Base-by-base conservation (phyloP, 116 monocot species). In the Zostera marina region DNA sequence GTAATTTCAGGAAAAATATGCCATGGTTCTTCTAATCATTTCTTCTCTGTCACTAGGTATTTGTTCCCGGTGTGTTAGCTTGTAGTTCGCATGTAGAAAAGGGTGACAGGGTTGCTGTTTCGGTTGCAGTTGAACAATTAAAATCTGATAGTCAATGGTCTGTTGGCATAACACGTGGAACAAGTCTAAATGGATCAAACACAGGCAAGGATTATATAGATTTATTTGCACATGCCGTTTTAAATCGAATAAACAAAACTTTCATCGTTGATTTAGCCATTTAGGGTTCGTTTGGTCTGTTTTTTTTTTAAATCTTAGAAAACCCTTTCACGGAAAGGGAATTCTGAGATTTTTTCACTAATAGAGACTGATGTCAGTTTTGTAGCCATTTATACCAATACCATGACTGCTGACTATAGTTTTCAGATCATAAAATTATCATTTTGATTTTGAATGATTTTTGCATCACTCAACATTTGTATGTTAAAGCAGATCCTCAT, bases 11-110 rank as follows among this genome's bases (percentile, higher is more conserved):
- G 48, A 5, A n/a, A 5, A 48, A 16, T 48, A 48, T 48, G 19
- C 3, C 47, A 47, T 47, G 13, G 9, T 47, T 47, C 13, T 16
- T 47, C 13, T n/a, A 19, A 48, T 7, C 19, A 4, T n/a, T 56
- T 13, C 4, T 56, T 11, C 15, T 56, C 11, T 46, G 11, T 38
- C 20, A 25, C 25, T 70, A 99, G 99, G 67, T 99, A 62, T 99
- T 68, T 81, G 91, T 91, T 16, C 99, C 99, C 53, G 99, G 99
- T 61, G 87, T 99, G 22, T 77, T 87, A 67, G 99, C 99, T 61
- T 99, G 99, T 64, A 99, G 99, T 79, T 17, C 81, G 40, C 99
- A 91, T 79, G 99, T 99, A 53, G 99, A 99, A 51, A 81, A 83
- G 48, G 99, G 99, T 41, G 99, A 91, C 55, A 53, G 56, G 40